Percentiles rank a stretch among this genome's conserved stretches.
Evolutionary conservation across 305 asterid genomes (phyloP).

Genomic region (Fraxinus sp.): DNA sequence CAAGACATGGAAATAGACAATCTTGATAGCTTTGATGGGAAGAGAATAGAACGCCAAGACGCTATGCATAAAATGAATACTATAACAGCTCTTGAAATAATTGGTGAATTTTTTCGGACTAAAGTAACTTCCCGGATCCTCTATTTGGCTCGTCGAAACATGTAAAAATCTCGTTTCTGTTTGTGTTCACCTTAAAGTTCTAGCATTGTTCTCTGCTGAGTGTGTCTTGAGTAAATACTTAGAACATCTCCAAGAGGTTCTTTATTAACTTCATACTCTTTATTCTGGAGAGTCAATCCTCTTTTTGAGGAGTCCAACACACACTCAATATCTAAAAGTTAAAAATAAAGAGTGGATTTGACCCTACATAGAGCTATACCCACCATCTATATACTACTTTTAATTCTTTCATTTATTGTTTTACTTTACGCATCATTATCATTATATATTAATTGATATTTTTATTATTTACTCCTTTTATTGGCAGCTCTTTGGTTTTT

Average conservation of each 20-base stretch:
- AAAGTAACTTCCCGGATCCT: constrained; percentile 71
- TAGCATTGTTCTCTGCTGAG: not conserved
- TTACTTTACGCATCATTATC: not conserved
- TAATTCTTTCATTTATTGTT: not conserved
- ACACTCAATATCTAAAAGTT: not conserved
- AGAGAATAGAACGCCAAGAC: constrained; percentile 56
- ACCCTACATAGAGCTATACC: not conserved
- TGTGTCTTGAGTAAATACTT: constrained; percentile 16
- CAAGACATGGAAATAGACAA: constrained; percentile 78
- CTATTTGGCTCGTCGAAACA: constrained; percentile 73
- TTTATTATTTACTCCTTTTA: not conserved
- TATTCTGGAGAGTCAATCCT: not conserved
- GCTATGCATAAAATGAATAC: constrained; percentile 70
- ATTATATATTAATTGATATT: not conserved
- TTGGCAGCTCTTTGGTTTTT: not conserved
- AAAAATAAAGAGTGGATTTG: not conserved
- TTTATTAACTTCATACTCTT: not conserved
- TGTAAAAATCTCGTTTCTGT: constrained; percentile 51
- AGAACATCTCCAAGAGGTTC: not conserved
- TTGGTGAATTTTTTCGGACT: constrained; percentile 71
- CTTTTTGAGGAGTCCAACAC: not conserved
- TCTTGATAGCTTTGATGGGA: constrained; percentile 57
- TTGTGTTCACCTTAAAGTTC: constrained; percentile 4
- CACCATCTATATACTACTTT: not conserved
- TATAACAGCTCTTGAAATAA: constrained; percentile 70